A percentile compares a stretch with the other conserved stretches of the same genome.
Evolutionary conservation across 371 early-diverging fungal species (phyloP).

Genomic region (Mortierella sp.): DNA sequence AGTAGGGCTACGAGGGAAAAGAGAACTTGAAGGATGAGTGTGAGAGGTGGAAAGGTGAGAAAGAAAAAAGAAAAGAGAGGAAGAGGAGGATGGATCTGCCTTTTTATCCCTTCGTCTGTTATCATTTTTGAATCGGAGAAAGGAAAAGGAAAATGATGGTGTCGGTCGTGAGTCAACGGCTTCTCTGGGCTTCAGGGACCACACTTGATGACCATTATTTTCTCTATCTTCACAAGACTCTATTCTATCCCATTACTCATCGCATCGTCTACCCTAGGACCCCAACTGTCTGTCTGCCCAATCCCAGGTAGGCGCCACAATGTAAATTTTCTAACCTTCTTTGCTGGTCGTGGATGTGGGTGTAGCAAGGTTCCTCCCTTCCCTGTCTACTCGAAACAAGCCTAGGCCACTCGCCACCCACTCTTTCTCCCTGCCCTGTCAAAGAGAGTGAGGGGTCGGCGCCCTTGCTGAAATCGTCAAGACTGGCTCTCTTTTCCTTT

Average conservation of each 20-base stretch:
- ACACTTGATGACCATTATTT: too few species aligned
- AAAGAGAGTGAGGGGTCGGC: background rate
- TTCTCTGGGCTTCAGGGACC: background rate
- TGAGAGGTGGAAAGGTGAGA: slow-evolving; percentile 2
- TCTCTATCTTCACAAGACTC: background rate
- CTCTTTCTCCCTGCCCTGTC: background rate
- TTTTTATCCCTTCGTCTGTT: background rate
- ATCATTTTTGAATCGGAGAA: background rate
- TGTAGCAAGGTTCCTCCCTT: background rate
- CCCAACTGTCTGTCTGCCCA: background rate
- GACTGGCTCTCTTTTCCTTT: background rate
- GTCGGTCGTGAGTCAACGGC: background rate
- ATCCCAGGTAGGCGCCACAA: too few species aligned
- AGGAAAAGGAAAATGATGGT: background rate
- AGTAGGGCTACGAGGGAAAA: too few species aligned
- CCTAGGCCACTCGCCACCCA: background rate
- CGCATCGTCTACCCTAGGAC: background rate
- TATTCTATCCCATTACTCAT: background rate
- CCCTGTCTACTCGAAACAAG: background rate
- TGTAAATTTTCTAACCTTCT: too few species aligned
- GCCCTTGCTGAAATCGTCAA: background rate
- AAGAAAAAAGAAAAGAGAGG: background rate
- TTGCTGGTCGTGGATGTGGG: too few species aligned
- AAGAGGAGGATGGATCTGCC: background rate
- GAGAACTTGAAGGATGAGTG: too few species aligned